Conservation (phyloP, 2,329 filamentous ascomycete genomes). For the Epicoccum sorghinum region DNA sequence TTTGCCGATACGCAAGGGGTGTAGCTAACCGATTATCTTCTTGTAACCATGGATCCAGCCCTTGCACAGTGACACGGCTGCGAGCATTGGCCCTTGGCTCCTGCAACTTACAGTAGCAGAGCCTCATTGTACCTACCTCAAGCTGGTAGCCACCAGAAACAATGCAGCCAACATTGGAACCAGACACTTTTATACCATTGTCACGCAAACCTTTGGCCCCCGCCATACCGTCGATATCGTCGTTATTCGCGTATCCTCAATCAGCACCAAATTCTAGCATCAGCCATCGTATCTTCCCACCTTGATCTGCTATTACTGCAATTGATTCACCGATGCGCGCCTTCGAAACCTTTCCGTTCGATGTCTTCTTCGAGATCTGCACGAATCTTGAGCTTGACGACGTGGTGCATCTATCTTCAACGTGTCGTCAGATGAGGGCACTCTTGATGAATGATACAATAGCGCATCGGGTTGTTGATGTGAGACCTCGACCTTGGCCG, state of each 20-base stretch:
- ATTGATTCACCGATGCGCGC: slow-evolving; percentile 7
- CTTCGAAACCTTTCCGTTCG: slow-evolving; percentile 63
- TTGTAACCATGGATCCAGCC: neutral
- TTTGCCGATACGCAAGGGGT: neutral
- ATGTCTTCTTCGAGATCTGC: slow-evolving; percentile 67
- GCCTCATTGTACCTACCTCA: neutral
- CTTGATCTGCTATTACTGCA: neutral
- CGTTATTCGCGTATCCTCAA: no score
- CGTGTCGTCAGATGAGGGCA: slow-evolving; percentile 58
- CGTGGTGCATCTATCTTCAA: slow-evolving; percentile 61
- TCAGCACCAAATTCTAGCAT: neutral
- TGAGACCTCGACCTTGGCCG: slow-evolving; percentile 39
- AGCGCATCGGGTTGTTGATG: slow-evolving; percentile 64
- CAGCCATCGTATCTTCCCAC: no score
- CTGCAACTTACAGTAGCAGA: neutral
- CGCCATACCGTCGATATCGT: no score
- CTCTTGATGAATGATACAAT: slow-evolving; percentile 60
- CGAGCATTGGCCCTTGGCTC: neutral
- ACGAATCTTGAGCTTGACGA: slow-evolving; percentile 63
- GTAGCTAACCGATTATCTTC: no score
- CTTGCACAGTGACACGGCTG: neutral
- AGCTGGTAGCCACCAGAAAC: neutral
- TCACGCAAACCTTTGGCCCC: no score
- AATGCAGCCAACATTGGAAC: neutral
- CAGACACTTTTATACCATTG: neutral